Conservation (phyloP, 2,329 filamentous ascomycete species). For the Penicillium italicum region DNA sequence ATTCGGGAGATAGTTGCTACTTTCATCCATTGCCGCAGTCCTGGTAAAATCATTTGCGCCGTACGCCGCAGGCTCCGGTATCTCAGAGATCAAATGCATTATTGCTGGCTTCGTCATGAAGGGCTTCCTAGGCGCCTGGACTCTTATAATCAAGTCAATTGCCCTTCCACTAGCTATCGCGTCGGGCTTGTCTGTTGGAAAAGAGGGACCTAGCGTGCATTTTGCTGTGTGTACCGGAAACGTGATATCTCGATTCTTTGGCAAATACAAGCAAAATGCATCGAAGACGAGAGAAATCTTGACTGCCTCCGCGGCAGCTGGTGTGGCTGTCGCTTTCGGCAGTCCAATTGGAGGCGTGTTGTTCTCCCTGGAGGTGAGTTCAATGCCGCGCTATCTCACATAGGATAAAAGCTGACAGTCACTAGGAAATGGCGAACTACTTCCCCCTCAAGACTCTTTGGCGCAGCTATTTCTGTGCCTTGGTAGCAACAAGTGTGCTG, state of each 20-base stretch:
- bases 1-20: conserved; percentile 56
- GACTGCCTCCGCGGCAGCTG: conserved; percentile 89
- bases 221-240: conserved; percentile 97
- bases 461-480: conserved; percentile 95
- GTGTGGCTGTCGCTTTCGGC: conserved; percentile 93
- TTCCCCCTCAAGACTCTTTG: conserved; percentile 97
- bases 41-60: conserved; percentile 90
- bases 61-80: conserved; percentile 93
- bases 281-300: conserved; percentile 93
- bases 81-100: conserved; percentile 99
- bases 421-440: conserved; percentile 83
- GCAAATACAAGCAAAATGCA: conserved; percentile 86
- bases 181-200: conserved; percentile 89
- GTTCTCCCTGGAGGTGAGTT: conserved; percentile 74
- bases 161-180: conserved; percentile 87
- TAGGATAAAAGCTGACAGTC: conserved; percentile 14
- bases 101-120: conserved; percentile 99
- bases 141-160: conserved; percentile 88
- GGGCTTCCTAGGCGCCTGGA: conserved; percentile 89
- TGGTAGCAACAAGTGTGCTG: conserved; percentile 89
- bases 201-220: conserved; percentile 97
- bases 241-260: conserved; percentile 88
- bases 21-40: conserved; percentile 76
- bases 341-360: conserved; percentile 95
- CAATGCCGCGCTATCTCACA: not conserved